These are phyloP conservation scores for Aureobasidium leucospermi DNA, from an alignment of 2,329 filamentous ascomycete genomes.

Conservation along the genomic window DNA sequence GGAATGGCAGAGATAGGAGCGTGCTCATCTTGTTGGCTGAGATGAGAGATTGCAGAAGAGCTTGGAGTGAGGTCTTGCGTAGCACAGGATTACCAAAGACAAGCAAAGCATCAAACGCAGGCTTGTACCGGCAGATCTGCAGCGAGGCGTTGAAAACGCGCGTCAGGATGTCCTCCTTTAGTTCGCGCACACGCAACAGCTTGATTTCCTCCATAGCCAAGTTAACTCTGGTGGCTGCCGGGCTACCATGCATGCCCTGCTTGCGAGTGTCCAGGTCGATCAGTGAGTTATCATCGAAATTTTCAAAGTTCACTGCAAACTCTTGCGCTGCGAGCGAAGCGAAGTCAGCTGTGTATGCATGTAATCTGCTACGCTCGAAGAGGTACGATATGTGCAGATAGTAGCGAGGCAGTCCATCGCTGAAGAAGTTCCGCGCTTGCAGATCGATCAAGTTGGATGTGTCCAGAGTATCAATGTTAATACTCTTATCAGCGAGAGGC, in stretches of 20 bases:
- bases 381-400: constrained; percentile 78
- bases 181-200: constrained; percentile 23
- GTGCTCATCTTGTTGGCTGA: constrained; percentile 23
- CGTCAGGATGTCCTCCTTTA: constrained; percentile 66
- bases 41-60: constrained; percentile 47
- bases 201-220: constrained; percentile 27
- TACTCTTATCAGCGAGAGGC: constrained; percentile 18
- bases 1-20: constrained; percentile 69
- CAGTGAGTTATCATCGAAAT: constrained; percentile 19
- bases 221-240: constrained; percentile 21
- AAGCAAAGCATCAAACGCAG: constrained; percentile 72
- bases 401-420: constrained; percentile 73
- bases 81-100: constrained; percentile 65
- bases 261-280: constrained; percentile 24
- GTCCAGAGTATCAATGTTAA: constrained; percentile 29
- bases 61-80: constrained; percentile 63
- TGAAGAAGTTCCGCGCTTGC: constrained; percentile 59
- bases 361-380: constrained; percentile 70
- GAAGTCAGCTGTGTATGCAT: constrained; percentile 79
- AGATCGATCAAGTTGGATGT: constrained; percentile 63
- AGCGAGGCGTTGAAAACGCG: constrained; percentile 78
- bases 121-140: constrained; percentile 69
- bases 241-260: constrained; percentile 22
- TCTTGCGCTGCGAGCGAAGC: constrained; percentile 47
- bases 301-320: constrained; percentile 17